Evolutionary conservation across 1,284 basidiomycete species (phyloP), one percentile per base, ranked within the genome.

Genomic region (Leccinum solheimii): DNA sequence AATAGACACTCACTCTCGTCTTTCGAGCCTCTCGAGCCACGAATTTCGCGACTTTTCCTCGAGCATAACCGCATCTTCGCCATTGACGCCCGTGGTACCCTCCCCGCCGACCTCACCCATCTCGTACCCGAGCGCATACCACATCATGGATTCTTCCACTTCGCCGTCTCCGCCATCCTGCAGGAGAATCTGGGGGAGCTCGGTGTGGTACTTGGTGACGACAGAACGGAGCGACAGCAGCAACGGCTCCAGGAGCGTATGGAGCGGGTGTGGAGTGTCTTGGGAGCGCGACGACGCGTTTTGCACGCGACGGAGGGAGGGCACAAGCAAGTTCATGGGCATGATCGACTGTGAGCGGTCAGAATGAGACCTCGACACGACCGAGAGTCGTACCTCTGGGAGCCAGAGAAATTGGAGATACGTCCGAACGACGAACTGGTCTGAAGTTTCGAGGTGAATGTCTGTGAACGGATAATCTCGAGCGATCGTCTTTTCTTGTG

Each of bases 361-460:
- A 70, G 61, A 61, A 53, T 63, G 55, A 55, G 49, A 14, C 5
- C 26, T n/a, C 2, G 32, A 26, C 23, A 9, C 21, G 23, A 3
- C 51, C 26, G 21, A 13, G 32, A 34, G 13, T 34, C 34, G 51
- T 60, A 86, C 90, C 77, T 90, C 83, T 56, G 90, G 90, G 52
- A 91, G 80, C 88, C 89, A 92, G 10, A 92, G 79, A 66, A 86
- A 89, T 68, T 90, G 88, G 45, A 90, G 80, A 73, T 92, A 92
- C 0, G 77, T 83, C 14, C 82, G 76, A 1, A 74, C 77, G 36
- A 84, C 77, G 64, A 79, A 83, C 64, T 83, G 78, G 21, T 81
- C 82, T 23, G 77, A 74, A 0, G 75, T 69, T 66, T 82, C 81
- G 30, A 76, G 30, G 52, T 65, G 65, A 26, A 75, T 64, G 45